Base-by-base conservation (phyloP, 176 grass and related monocot genomes). In the Aegilops tauschii region DNA sequence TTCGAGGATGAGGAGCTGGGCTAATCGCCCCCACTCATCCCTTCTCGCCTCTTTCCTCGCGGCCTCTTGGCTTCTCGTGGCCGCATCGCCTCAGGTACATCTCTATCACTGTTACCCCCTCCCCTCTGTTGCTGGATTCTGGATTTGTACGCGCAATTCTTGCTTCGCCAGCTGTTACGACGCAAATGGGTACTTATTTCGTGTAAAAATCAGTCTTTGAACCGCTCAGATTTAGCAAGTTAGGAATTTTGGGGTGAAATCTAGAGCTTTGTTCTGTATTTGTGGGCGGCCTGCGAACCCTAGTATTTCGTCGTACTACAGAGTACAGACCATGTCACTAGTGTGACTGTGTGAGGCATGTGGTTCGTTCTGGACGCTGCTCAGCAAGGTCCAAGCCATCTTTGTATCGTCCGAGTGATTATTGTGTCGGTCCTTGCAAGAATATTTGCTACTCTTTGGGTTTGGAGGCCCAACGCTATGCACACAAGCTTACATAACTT, bases 11-110 rank as follows among this genome's bases (percentile, higher is more conserved):
- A 61, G 12, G 29, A 13, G 81, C 21, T 18, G 67, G 29, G 73
- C 8, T 72, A 44, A 61, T 0, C 12, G 1, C 52, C 4, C 12
- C 36, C 70, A 39, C 42, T 8, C 73, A 12, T 69, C 61, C 31
- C 65, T 83, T 14, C 70, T 85, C 14, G 68, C 77, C 7, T 39
- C 76, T 1, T 11, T 87, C 10, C 35, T 91, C 45, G 72, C 36
- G 12, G 32, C 62, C 8, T 87, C 67, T 50, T 76, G 27, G 3
- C 59, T 87, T 69, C 61, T 68, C n/a, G 89, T 61, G 35, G n/a
- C 49, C 9, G 76, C 32, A 80, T 84, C 85, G 8, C 68, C 65
- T 76, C 85, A 91, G 76, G 89, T 91, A 68, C 66, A 35, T 73
- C 68, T 62, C 14, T 54, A 5, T 9, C 37, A 50, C 36, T 12